Evolutionary conservation across 805 yeast genomes (phyloP), one percentile per base, ranked within the genome.

Genomic region (Yamadazyma insecticola): DNA sequence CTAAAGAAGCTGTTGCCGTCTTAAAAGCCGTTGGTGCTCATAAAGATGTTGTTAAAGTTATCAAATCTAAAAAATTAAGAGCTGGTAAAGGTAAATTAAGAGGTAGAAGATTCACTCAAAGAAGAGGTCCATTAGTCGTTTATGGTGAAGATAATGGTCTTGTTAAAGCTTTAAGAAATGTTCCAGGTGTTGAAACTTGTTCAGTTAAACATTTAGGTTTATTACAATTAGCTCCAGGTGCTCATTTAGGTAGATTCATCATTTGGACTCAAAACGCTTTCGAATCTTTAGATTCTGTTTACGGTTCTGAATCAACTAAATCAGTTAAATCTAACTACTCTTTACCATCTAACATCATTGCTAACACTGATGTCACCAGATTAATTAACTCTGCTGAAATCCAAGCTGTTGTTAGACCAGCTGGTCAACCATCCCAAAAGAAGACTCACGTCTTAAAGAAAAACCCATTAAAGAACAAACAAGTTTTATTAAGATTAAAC

Each of bases 61-160:
- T 90, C 78, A 87, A 86, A 74, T 90, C 97, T 72, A 89, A 86
- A 88, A 92, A 88, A 75, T 69, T 89, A 74, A 88, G 98, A 77
- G 97, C 98, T 57, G 98, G 98, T 81, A 87, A 90, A 81, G 98
- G 98, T 84, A 92, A 92, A 78, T 75, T 87, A 76, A 88, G 98
- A 82, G 94, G 94, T 77, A 88, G 98, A 79, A 89, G 98, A 79
- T 84, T 78, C 83, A 86, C 96, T 60, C 98, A 92, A 78, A 89
- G 97, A 81, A 86, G 92, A 73, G 98, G 98, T 71, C 98, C 98
- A 66, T 84, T 92, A 66, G 95, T 92, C 54, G 96, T 92, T 72
- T 92, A 89, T 87, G 81, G 86, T 63, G 76, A 89, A 75, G 97
- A 94, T 82, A 85, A 89, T 67, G 97, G 97, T 77, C 61, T 92